Evolutionary conservation across 2,329 filamentous ascomycete genomes (phyloP), one percentile per base, ranked within the genome.

Genomic region (Lecanoromycetidae sp.): DNA sequence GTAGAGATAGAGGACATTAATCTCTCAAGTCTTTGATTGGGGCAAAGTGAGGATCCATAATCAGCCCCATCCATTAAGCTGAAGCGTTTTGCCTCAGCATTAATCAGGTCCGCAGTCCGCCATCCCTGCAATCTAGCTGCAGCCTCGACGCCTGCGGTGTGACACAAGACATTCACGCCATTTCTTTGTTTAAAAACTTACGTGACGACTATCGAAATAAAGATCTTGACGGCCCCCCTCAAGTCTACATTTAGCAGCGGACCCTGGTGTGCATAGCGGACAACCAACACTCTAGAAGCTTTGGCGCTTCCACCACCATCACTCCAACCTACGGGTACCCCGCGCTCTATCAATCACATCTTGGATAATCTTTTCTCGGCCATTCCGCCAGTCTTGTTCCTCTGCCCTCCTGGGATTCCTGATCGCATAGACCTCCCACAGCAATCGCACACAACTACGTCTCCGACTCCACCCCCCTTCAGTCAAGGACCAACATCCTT

Each of bases 1-100:
- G n/a, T n/a, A n/a, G n/a, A n/a, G n/a, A n/a, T n/a, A n/a, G n/a
- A n/a, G n/a, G n/a, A n/a, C n/a, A n/a, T n/a, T n/a, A 22, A 23
- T 33, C 15, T 34, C 27, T 27, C 4, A 32, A 9, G 26, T 20
- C 25, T 30, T 33, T 15, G 4, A 23, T 27, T 26, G 22, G 20
- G 26, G 32, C 40, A 46, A 50, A 43, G 36, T 36, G 25, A 43
- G 13, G 20, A 42, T 40, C 27, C 17, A 25, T 29, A 34, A 47
- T 47, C 19, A 48, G 30, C 43, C 26, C 26, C 26, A 27, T 40
- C 23, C 30, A 15, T 22, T 26, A 26, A 39, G 19, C 43, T 34
- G 19, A 34, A 36, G 36, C 33, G 37, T n/a, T 32, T 32, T 25
- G 26, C 27, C 26, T 33, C 20, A 27, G 15, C 26, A 37, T 17